These are phyloP conservation scores for Fusarium tricinctum DNA, from an alignment of 2,329 filamentous ascomycete genomes.

Conservation along the genomic window DNA sequence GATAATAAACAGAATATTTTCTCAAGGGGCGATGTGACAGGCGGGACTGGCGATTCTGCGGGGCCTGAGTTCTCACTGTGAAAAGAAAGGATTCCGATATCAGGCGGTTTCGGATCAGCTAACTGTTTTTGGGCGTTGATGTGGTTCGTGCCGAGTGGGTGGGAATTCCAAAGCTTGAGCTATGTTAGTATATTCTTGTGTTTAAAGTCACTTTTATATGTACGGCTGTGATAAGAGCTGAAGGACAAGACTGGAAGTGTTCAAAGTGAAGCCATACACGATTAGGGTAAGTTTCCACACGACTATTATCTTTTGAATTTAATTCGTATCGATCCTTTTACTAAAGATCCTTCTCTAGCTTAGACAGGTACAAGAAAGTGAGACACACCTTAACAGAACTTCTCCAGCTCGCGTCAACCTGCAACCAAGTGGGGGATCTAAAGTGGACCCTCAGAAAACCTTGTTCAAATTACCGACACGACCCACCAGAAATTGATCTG, in stretches of 20 bases:
- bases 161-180: neutral
- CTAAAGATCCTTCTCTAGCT: neutral
- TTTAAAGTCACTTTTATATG: rapidly evolving
- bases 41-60: neutral
- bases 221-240: neutral
- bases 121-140: neutral
- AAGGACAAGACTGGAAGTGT: neutral
- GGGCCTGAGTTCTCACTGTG: conserved; percentile 39
- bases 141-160: neutral
- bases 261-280: too few species aligned
- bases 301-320: too few species aligned
- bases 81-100: conserved; percentile 25
- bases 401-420: neutral
- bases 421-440: conserved; percentile 23
- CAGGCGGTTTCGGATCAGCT: conserved; percentile 11
- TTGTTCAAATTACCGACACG: conserved; percentile 9
- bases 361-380: neutral
- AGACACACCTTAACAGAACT: neutral
- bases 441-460: conserved; percentile 29
- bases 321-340: too few species aligned
- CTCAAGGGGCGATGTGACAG: too few species aligned
- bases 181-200: neutral
- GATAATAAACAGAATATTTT: neutral
- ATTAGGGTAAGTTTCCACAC: rapidly evolving
- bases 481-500: conserved; percentile 43